Base-by-base conservation (phyloP, 176 grass and related monocot species). In the Poa pratensis region DNA sequence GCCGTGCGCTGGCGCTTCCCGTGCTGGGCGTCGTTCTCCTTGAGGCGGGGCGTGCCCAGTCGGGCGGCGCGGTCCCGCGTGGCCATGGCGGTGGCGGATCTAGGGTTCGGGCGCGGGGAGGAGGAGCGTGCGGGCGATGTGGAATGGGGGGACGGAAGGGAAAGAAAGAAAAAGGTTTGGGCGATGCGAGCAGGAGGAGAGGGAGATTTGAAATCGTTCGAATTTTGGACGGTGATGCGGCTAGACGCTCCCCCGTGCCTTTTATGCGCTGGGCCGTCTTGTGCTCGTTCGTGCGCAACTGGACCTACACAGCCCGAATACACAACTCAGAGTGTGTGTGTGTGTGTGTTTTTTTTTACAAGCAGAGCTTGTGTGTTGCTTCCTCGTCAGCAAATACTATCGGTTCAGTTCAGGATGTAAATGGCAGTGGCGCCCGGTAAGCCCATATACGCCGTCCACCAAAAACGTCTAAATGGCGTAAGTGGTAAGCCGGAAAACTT, bases 1-100 rank as follows among this genome's bases (percentile, higher is more conserved):
- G 45, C 81, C 30, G 77, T 91, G 53, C 90, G 90, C 86, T 82
- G 85, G 52, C 90, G 85, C 86, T 91, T 88, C 34, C 63, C 82
- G 7, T 48, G 7, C 64, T 77, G 88, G 32, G 46, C 80, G 5
- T 83, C 84, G 53, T 91, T 91, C 82, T 88, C 86, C 86, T 73
- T 88, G 60, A 77, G 77, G 76, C 17, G 85, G 62, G 61, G 77
- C 77, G 26, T 23, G 6, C 48, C 89, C 0, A 73, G 5, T 52
- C 81, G 77, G 7, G 53, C 10, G 26, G 59, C 37, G 13, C 84
- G 85, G 7, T 53, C 26, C 9, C 84, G 85, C 51, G 89, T 50
- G 48, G 89, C 69, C 89, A 90, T 90, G 85, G 89, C 45, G 17
- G 61, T 55, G 65, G 9, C 15, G 57, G 82, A 67, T 85, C 43